Conservation (phyloP, 345 rosid species). For the Trapa incisa region DNA sequence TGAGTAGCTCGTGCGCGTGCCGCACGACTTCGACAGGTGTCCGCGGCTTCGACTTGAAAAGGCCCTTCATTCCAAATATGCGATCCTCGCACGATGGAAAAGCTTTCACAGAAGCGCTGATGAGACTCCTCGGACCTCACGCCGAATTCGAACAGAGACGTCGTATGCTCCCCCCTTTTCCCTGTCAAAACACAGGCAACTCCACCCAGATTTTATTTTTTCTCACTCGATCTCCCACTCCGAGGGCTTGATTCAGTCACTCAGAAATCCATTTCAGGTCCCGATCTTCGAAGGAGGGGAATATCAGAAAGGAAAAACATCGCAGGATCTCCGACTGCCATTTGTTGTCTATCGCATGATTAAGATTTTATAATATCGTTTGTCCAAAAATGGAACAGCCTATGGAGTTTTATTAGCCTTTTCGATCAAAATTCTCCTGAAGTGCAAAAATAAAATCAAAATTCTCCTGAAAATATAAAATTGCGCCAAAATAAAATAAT, state of each 20-base stretch:
- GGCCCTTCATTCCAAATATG: slow-evolving; percentile 51
- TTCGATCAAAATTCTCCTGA: too few relatives aligned
- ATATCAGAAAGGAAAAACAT: not conserved
- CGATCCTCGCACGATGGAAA: not conserved
- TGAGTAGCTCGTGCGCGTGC: slow-evolving; percentile 83
- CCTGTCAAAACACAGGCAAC: not conserved
- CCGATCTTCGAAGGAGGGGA: not conserved
- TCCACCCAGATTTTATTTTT: not conserved
- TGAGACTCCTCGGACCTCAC: slow-evolving; percentile 2
- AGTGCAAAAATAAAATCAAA: too few relatives aligned
- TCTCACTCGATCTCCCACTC: not conserved
- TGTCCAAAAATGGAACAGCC: too few relatives aligned
- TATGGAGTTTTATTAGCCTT: too few relatives aligned
- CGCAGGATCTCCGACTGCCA: not conserved
- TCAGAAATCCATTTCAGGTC: not conserved
- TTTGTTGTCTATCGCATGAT: not conserved
- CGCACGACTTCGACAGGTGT: slow-evolving; percentile 75
- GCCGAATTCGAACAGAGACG: not conserved
- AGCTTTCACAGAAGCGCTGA: slow-evolving; percentile 4
- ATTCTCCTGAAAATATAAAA: too few relatives aligned
- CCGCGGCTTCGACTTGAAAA: slow-evolving; percentile 81
- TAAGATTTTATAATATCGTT: too few relatives aligned
- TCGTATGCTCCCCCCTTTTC: not conserved
- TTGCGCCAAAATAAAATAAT: too few relatives aligned
- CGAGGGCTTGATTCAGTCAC: slow-evolving; percentile 1